phyloP scores from a whole-genome alignment of 139 green algal species.

The Volvox reticuliferus region DNA sequence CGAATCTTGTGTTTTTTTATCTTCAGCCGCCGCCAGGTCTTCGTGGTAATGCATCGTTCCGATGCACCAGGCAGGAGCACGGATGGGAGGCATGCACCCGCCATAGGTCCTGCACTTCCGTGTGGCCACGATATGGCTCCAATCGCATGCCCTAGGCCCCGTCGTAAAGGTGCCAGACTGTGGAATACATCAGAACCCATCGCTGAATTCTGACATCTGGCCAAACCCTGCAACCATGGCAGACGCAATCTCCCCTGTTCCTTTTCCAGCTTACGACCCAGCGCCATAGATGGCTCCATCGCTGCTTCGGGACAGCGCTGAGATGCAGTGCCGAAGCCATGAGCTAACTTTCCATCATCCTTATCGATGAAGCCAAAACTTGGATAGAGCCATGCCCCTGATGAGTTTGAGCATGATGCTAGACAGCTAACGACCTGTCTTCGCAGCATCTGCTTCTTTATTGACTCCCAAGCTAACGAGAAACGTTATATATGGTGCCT shows the following conservation, averaged over 20 bases:
- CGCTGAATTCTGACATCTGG: background rate
- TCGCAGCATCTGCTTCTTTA: conserved; percentile 1
- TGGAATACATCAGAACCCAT: background rate
- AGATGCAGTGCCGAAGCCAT: too few relatives aligned
- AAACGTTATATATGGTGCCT: too few relatives aligned
- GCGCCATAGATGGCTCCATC: background rate
- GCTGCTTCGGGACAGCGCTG: background rate
- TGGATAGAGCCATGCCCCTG: background rate
- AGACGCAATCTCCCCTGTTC: background rate
- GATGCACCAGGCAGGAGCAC: background rate
- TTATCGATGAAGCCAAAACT: background rate
- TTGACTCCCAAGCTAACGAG: background rate
- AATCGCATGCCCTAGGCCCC: background rate
- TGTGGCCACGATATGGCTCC: background rate
- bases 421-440: background rate
- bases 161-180: background rate
- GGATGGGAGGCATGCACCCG: too few relatives aligned
- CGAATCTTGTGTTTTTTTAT: conserved; percentile 55
- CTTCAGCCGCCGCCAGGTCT: conserved; percentile 43
- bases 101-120: background rate
- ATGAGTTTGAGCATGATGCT: background rate
- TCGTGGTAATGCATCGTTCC: conserved; percentile 19
- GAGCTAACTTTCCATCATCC: background rate
- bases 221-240: background rate
- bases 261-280: background rate